A percentile compares a stretch with the other conserved stretches of the same genome.
phyloP scores from a whole-genome alignment of 2,329 filamentous ascomycete species.

The Arthroderma sp. region DNA sequence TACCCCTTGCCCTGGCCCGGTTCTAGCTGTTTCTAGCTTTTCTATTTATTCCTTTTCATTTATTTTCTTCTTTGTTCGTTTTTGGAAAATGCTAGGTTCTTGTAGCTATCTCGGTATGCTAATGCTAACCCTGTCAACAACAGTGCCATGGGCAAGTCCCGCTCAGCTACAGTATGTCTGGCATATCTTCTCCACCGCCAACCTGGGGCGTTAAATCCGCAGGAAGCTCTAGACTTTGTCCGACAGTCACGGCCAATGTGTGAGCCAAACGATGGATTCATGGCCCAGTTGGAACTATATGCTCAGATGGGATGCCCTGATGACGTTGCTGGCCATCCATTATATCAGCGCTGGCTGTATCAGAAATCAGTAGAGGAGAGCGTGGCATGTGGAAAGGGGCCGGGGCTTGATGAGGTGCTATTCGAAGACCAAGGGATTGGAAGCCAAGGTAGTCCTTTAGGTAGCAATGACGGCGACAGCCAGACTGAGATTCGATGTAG shows the following conservation, averaged over 20 bases:
- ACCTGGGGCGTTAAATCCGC: conserved; percentile 44
- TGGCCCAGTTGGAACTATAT: conserved; percentile 75
- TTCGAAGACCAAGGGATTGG: conserved; percentile 47
- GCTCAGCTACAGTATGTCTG: conserved; percentile 70
- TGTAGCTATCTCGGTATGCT: too few relatives aligned
- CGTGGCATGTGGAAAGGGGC: conserved; percentile 63
- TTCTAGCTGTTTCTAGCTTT: background rate
- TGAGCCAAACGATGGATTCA: conserved; percentile 85
- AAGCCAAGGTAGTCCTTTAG: conserved; percentile 6
- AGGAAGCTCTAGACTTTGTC: conserved; percentile 57
- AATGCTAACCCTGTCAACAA: background rate
- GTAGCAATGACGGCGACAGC: conserved; percentile 13
- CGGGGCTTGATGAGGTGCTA: conserved; percentile 58
- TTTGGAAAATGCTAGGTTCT: too few relatives aligned
- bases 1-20: background rate
- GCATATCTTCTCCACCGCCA: conserved; percentile 62
- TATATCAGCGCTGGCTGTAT: conserved; percentile 70
- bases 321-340: conserved; percentile 52
- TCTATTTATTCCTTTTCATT: too few relatives aligned
- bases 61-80: conserved; percentile 3
- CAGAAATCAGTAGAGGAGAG: conserved; percentile 52
- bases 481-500: conserved; percentile 64
- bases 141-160: conserved; percentile 93
- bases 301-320: conserved; percentile 72
- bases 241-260: conserved; percentile 60